Evolutionary conservation across 2,329 filamentous ascomycete species (phyloP).

Genomic region (Pseudocercospora fijiensis): DNA sequence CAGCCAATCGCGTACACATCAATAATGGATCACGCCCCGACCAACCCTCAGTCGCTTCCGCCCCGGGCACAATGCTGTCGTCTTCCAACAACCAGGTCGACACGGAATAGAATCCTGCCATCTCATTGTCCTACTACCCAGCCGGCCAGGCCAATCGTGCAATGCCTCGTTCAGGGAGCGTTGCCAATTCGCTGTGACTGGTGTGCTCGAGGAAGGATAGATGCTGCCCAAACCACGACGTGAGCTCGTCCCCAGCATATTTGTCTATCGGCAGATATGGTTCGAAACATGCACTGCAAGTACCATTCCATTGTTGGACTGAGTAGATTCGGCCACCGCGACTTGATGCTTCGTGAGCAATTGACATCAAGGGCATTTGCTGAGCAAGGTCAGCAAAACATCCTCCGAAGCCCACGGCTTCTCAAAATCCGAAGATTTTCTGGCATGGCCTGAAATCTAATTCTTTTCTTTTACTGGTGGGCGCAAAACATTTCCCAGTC

Average conservation of each 20-base stretch:
- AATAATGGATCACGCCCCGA: not conserved
- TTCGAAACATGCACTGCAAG: not conserved
- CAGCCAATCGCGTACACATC: not conserved
- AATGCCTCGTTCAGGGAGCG: not conserved
- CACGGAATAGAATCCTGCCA: not conserved
- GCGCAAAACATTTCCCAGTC: not conserved
- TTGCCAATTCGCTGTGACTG: not conserved
- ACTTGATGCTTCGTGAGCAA: not conserved
- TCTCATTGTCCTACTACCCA: not conserved
- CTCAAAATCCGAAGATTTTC: not conserved
- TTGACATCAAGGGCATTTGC: not conserved
- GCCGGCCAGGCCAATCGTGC: not conserved
- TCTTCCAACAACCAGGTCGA: not conserved
- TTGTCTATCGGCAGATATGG: not conserved
- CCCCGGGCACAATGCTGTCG: not conserved
- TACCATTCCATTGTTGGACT: too few relatives aligned
- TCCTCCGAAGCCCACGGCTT: not conserved
- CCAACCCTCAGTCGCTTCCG: not conserved
- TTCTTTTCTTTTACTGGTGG: not conserved
- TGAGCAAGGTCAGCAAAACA: not conserved
- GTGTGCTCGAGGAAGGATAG: not conserved
- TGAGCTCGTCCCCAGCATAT: not conserved
- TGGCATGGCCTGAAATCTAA: not conserved
- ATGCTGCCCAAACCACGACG: not conserved
- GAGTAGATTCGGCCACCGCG: not conserved